Base-by-base conservation (phyloP, 2,329 filamentous ascomycete species). In the Aspergillus hortae region DNA sequence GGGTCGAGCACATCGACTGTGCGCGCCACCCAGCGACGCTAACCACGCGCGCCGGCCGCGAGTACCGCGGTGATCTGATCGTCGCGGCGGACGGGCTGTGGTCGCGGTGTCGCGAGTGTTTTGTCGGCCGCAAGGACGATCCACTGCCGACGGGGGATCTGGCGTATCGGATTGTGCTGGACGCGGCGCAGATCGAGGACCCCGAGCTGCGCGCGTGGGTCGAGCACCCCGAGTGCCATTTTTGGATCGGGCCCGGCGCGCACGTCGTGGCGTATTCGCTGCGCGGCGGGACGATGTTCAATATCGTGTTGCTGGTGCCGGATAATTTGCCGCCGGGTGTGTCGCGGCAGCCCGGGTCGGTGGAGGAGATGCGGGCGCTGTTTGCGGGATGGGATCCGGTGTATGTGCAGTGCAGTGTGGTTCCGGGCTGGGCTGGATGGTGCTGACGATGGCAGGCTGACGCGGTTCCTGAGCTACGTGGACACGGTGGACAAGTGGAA, bases 401-500 rank as follows among this genome's bases (percentile, higher is more conserved):
- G 62, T 68, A 59, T 57, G 64, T 50, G 30, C 1, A 21, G 5
- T 15, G 33, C 4, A 10, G 5, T 9, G 2, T 12, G 14, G n/a
- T n/a, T 21, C 25, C 1, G 19, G 19, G 47, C 4, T 23, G 23
- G 23, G 5, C 4, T 23, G 5, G 23, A 23, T 23, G 5, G 15
- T 41, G 4, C 21, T 23, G 17, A 27, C 6, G 7, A 36, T 19
- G 14, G 43, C 41, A 68, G 65, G 7, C 46, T 68, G 19, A 77
- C 67, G 19, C 62, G 65, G 14, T 74, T 80, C 44, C 64, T 80
- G 11, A 67, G 70, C 3, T 75, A 77, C 41, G 83, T 87, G 0
- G 76, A 80, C 35, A 75, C 69, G 1, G 83, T 88, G 0, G 79
- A 84, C 36, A 89, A 88, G 66, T 89, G 86, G 87, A 86, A 83